phyloP scores from a whole-genome alignment of 352 stramenopile species.

The Phytophthora ohioensis region DNA sequence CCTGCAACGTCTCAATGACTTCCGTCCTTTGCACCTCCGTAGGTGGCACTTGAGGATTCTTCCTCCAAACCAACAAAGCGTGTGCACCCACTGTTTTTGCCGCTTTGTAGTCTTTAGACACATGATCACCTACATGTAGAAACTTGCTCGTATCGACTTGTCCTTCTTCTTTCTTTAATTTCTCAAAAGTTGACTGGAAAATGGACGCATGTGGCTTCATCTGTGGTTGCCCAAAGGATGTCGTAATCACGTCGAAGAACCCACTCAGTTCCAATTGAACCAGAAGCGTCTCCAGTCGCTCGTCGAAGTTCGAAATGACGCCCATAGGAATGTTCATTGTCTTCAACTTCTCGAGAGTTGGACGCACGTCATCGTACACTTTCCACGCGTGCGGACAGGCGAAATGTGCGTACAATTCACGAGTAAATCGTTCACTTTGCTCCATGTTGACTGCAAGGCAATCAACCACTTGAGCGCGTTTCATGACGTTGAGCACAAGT shows the following conservation, averaged over 20 bases:
- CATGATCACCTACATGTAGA: constrained; percentile 77
- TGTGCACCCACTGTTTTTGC: constrained; percentile 48
- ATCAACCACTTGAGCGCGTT: constrained; percentile 21
- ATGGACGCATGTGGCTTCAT: constrained; percentile 68
- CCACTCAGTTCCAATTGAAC: constrained; percentile 46
- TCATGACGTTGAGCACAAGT: constrained; percentile 60
- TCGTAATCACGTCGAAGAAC: constrained; percentile 67
- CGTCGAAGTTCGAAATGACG: constrained; percentile 86
- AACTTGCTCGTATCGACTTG: constrained; percentile 26
- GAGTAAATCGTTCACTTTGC: constrained; percentile 47
- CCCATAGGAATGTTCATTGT: constrained; percentile 44
- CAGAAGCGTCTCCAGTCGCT: constrained; percentile 64
- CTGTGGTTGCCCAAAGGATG: constrained; percentile 57
- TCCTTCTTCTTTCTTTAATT: constrained; percentile 20
- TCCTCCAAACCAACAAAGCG: constrained; percentile 54
- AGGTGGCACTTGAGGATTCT: not conserved
- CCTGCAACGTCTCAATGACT: constrained; percentile 46
- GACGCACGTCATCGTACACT: constrained; percentile 63
- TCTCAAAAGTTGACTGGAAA: constrained; percentile 63
- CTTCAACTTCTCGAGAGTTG: constrained; percentile 50
- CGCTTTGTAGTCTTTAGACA: constrained; percentile 59
- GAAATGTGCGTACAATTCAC: constrained; percentile 66
- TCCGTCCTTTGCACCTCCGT: constrained; percentile 20
- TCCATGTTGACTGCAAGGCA: constrained; percentile 27
- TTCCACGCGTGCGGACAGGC: constrained; percentile 57